Evolutionary conservation across 345 rosid genomes (phyloP), one percentile per base, ranked within the genome.

Genomic region (Salix koriyanagi): DNA sequence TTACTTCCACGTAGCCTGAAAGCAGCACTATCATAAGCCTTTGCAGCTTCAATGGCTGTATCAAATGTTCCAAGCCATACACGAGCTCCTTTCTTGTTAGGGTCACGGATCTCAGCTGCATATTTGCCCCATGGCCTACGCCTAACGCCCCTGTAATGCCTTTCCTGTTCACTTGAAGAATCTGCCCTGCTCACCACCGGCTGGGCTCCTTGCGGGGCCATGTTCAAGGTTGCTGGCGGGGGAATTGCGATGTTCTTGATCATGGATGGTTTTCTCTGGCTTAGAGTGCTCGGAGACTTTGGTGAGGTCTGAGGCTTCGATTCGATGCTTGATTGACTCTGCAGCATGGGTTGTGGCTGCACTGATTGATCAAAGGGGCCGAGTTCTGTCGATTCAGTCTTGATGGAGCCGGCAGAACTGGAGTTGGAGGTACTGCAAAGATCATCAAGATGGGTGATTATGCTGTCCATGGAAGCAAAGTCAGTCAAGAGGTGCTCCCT

Each of bases 1-100:
- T 90, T 95, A 78, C 94, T 88, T 21, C 97, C 97, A 8, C 99
- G 93, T 21, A 95, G 78, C 75, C 79, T 82, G 80, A 93, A 95
- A 41, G 99, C 97, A 2, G 99, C 97, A 62, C 79, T 75, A 70
- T 95, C 99, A 44, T 95, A 95, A 71, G 99, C 97, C 77, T 82
- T 91, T 1, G 97, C 99, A 26, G 97, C 99, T 80, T 95, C 93
- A 3, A 93, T 12, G 32, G 93, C 93, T 0, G 89, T 88, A 21
- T 95, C 96, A 75, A 93, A 95, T 0, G 98, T 95, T 18, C 99
- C 99, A 12, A 95, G 90, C 99, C 99, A 95, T 23, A 90, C 84
- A 30, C 99, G 86, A 19, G 91, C 81, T 12, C 99, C 99, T 75
- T 95, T 95, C 50, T 80, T 82, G 74, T 88, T 91, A 6, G 99